These are phyloP conservation scores for Metroxylon sagu DNA, from an alignment of 176 grass and related monocot species.

Conservation along the genomic window DNA sequence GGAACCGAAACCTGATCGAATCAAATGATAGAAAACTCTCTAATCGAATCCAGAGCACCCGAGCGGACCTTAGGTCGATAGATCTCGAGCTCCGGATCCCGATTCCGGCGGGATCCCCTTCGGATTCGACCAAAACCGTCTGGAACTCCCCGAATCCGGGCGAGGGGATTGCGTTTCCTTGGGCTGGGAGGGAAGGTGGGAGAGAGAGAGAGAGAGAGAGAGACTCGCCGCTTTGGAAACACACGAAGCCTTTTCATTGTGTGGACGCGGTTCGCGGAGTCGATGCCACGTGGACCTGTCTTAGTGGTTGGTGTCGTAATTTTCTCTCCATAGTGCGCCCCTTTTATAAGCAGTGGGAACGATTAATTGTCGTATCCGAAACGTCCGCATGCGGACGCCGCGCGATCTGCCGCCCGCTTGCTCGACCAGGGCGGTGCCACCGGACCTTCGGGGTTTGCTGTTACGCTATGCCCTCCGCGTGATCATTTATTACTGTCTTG, in stretches of 20 bases:
- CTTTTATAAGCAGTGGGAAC: too few species aligned
- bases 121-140: not conserved
- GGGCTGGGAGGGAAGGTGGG: not conserved
- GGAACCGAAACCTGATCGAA: slow-evolving; percentile 37
- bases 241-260: not conserved
- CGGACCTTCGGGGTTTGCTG: too few species aligned
- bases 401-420: too few species aligned
- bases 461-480: too few species aligned
- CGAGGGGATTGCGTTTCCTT: not conserved
- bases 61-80: not conserved
- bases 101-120: not conserved
- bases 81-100: slow-evolving; percentile 14
- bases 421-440: too few species aligned
- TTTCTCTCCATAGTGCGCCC: too few species aligned
- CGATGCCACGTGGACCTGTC: not conserved
- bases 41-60: slow-evolving; percentile 8
- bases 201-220: not conserved
- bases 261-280: not conserved
- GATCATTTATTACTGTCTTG: too few species aligned
- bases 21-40: not conserved
- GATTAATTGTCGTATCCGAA: too few species aligned
- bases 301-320: too few species aligned
- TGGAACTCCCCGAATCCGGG: too few species aligned
- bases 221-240: not conserved
- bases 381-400: too few species aligned